These are phyloP conservation scores for Corrigiola litoralis DNA, from an alignment of 179 eudicot genomes.

Conservation along the genomic window DNA sequence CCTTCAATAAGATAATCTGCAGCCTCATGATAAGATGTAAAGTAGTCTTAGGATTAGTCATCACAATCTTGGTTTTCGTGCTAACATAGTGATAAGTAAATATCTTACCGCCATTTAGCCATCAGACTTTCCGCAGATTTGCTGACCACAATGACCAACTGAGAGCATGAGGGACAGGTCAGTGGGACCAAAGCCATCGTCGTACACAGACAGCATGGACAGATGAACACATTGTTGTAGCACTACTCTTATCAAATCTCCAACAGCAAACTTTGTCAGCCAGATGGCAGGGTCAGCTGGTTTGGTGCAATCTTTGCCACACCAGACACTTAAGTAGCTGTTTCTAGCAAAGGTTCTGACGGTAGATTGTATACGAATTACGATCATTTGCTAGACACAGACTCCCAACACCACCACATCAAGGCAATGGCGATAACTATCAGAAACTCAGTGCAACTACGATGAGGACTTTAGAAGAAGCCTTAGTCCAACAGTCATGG, in stretches of 20 bases:
- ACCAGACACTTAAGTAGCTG: not conserved
- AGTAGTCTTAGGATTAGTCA: too few relatives aligned
- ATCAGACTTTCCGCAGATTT: constrained; percentile 1
- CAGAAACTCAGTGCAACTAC: too few relatives aligned
- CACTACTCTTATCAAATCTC: constrained; percentile 9
- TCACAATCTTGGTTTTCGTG: too few relatives aligned
- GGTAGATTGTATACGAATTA: too few relatives aligned
- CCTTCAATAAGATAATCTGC: too few relatives aligned
- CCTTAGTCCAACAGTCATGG: too few relatives aligned
- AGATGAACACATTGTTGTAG: constrained; percentile 16
- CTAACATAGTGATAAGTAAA: too few relatives aligned
- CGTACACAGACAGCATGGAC: constrained; percentile 10
- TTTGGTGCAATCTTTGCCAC: not conserved
- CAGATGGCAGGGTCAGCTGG: constrained; percentile 15
- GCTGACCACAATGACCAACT: constrained; percentile 12
- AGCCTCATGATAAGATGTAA: too few relatives aligned
- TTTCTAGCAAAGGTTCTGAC: constrained; percentile 2
- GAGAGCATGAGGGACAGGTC: constrained; percentile 13
- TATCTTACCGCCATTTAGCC: not conserved
- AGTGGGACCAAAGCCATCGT: constrained; percentile 12
- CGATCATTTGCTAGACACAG: too few relatives aligned
- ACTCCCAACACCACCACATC: too few relatives aligned
- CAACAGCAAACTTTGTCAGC: constrained; percentile 9
- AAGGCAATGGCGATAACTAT: too few relatives aligned
- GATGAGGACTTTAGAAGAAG: too few relatives aligned